These are phyloP conservation scores for Tritrichomonas foetus DNA, from an alignment of 208 protist species.

Conservation along the genomic window DNA sequence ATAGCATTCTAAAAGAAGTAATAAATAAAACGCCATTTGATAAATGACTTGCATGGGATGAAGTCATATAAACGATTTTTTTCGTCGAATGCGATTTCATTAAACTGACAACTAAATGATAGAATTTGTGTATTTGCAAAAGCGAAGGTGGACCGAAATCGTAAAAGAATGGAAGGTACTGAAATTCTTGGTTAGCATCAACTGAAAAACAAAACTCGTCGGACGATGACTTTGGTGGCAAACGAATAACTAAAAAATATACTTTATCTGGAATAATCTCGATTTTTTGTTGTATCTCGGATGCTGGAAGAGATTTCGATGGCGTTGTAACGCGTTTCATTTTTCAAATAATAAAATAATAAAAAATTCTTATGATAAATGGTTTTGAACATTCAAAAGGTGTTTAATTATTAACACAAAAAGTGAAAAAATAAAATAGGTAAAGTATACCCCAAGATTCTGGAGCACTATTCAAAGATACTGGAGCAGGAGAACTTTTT, in stretches of 20 bases:
- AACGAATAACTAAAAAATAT: not conserved
- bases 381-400: too few species aligned
- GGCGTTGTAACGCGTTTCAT: too few species aligned
- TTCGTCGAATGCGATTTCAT: not conserved
- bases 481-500: too few species aligned
- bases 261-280: not conserved
- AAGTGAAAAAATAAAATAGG: too few species aligned
- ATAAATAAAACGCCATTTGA: slow-evolving; percentile 24
- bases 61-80: not conserved
- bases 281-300: not conserved
- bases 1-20: not conserved
- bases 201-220: not conserved
- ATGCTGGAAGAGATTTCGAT: too few species aligned
- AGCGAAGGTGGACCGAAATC: slow-evolving; percentile 23
- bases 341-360: too few species aligned
- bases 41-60: not conserved
- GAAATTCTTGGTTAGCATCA: not conserved
- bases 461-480: too few species aligned
- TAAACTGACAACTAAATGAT: not conserved
- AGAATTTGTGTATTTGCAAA: not conserved
- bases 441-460: too few species aligned
- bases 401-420: too few species aligned
- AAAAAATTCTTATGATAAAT: too few species aligned
- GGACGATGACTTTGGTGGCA: not conserved
- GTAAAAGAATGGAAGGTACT: not conserved